Conservation (phyloP, 2,329 filamentous ascomycete species). For the Furcasterigmium furcatum region DNA sequence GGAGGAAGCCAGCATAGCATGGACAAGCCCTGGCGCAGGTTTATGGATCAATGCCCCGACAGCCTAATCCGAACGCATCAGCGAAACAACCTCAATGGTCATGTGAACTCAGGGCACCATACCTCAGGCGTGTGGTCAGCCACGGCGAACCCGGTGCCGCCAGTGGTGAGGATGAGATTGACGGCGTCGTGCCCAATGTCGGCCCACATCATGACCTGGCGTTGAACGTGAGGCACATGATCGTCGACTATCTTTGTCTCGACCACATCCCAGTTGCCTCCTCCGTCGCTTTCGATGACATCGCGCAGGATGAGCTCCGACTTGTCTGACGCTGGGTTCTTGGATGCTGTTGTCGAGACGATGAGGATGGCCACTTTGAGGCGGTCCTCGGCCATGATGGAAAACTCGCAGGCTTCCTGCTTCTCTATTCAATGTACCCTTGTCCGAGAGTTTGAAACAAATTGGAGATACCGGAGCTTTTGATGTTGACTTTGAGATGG, state of each 20-base stretch:
- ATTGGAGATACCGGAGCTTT: too few relatives aligned
- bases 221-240: slow-evolving; percentile 70
- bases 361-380: slow-evolving; percentile 78
- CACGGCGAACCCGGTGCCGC: slow-evolving; percentile 87
- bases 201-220: slow-evolving; percentile 67
- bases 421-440: too few relatives aligned
- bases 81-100: too few relatives aligned
- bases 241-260: slow-evolving; percentile 78
- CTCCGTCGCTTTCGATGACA: slow-evolving; percentile 65
- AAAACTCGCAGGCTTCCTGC: neutral
- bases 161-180: slow-evolving; percentile 84
- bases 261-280: slow-evolving; percentile 67
- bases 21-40: slow-evolving; percentile 86
- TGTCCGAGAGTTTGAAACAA: too few relatives aligned
- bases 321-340: slow-evolving; percentile 75
- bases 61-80: slow-evolving; percentile 62
- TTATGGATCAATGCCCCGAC: slow-evolving; percentile 77
- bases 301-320: slow-evolving; percentile 64
- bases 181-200: slow-evolving; percentile 57
- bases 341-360: slow-evolving; percentile 84
- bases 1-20: slow-evolving; percentile 88
- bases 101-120: too few relatives aligned
- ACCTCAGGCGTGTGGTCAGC: slow-evolving; percentile 89
- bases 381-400: slow-evolving; percentile 31
- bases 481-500: too few relatives aligned